These are phyloP conservation scores for Syncephalastrum racemosum DNA, from an alignment of 371 early-diverging fungal genomes.

Conservation along the genomic window DNA sequence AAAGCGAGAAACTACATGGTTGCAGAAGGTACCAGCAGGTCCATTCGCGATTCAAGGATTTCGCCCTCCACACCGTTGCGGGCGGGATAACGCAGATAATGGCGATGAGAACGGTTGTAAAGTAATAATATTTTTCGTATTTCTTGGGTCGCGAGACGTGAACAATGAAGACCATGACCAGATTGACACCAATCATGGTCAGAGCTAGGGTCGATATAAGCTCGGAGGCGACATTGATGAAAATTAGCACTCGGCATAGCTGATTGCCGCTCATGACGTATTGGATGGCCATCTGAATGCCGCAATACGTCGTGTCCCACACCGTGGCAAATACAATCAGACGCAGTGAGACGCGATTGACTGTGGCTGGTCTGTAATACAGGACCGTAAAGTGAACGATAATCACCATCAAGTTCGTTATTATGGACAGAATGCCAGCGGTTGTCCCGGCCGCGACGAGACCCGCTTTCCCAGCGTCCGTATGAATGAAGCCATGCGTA, in stretches of 20 bases:
- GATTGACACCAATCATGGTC: conserved; percentile 36
- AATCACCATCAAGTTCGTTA: too few species aligned
- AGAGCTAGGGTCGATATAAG: conserved; percentile 31
- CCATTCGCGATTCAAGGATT: background rate
- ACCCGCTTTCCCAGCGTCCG: too few species aligned
- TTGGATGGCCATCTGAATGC: conserved; percentile 10
- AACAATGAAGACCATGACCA: conserved; percentile 33
- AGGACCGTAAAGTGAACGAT: conserved; percentile 19
- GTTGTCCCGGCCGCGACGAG: too few species aligned
- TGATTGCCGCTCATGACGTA: conserved; percentile 8
- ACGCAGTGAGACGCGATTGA: conserved; percentile 35
- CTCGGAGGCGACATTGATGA: conserved; percentile 24
- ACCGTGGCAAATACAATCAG: conserved; percentile 28
- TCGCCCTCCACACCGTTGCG: background rate
- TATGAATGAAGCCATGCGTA: too few species aligned
- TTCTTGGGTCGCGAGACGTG: conserved; percentile 21
- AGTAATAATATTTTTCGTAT: conserved; percentile 34
- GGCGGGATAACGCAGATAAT: conserved; percentile 22
- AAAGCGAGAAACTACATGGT: background rate
- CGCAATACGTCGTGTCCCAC: conserved; percentile 22
- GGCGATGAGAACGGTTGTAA: conserved; percentile 9
- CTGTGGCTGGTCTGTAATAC: conserved; percentile 22
- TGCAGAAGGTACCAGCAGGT: conserved; percentile 9
- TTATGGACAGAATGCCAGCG: too few species aligned
- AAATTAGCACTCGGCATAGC: conserved; percentile 18